Percentiles rank a stretch among this genome's conserved stretches.
These are phyloP conservation scores for Termitomyces sp. DNA, from an alignment of 768 basidiomycete genomes.

Conservation along the genomic window DNA sequence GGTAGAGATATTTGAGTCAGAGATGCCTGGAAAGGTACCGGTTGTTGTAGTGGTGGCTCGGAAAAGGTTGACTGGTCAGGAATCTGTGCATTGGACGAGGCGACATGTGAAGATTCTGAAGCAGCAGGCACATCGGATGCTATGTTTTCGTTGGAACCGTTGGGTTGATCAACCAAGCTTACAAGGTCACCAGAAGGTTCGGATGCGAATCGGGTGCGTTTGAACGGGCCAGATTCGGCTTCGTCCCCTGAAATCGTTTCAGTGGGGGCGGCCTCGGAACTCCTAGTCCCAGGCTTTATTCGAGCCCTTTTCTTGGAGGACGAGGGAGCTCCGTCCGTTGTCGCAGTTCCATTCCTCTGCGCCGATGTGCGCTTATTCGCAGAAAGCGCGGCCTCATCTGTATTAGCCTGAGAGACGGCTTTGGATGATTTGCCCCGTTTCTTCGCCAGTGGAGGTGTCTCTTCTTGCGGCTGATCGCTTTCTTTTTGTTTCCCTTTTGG, in stretches of 20 bases:
- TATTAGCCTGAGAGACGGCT: slow-evolving; percentile 1
- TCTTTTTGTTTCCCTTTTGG: slow-evolving; percentile 22
- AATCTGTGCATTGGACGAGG: not conserved
- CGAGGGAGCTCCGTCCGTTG: not conserved
- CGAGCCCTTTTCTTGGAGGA: slow-evolving; percentile 9
- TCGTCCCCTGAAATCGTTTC: slow-evolving; percentile 2
- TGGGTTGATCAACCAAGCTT: not conserved
- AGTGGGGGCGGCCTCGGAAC: not conserved
- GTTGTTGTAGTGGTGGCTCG: not conserved
- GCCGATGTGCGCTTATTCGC: not conserved
- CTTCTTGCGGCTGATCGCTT: slow-evolving; percentile 11
- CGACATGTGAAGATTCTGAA: not conserved
- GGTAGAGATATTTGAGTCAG: not conserved
- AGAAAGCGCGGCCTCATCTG: not conserved
- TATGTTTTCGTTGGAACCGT: not conserved
- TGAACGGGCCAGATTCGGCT: not conserved
- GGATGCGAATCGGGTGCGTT: slow-evolving; percentile 8
- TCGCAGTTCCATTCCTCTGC: not conserved
- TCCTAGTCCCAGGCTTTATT: not conserved
- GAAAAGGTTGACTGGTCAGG: not conserved
- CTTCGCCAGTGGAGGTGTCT: slow-evolving; percentile 21
- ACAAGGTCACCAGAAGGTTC: not conserved
- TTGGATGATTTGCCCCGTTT: slow-evolving; percentile 38
- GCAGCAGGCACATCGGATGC: not conserved
- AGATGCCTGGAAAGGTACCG: not conserved